phyloP scores from a whole-genome alignment of 768 basidiomycete genomes.

The Suillus fuscotomentosus region DNA sequence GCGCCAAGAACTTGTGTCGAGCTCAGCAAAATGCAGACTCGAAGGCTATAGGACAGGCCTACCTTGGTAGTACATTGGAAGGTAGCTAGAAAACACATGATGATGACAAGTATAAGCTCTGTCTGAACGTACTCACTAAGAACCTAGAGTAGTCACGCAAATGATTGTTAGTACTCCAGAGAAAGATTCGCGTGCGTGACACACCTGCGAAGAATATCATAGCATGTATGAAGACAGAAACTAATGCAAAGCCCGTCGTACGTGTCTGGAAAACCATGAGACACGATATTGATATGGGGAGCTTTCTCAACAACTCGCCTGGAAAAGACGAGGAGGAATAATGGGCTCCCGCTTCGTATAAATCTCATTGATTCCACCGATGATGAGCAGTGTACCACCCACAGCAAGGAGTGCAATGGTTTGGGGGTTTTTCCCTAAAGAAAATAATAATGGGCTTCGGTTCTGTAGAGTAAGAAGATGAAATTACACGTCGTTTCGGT shows the following conservation, averaged over 20 bases:
- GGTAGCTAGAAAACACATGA: conserved; percentile 25
- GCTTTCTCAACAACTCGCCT: conserved; percentile 16
- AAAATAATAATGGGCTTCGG: conserved; percentile 1
- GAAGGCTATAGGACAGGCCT: not conserved
- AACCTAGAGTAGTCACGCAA: conserved; percentile 13
- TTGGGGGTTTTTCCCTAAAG: conserved; percentile 24
- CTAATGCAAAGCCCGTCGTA: conserved; percentile 33
- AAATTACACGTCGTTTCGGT: conserved; percentile 30
- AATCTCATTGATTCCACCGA: conserved; percentile 33
- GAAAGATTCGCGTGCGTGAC: not conserved
- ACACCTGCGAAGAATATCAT: conserved; percentile 32
- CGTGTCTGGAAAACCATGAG: conserved; percentile 27
- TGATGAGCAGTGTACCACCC: conserved; percentile 30
- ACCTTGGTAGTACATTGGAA: conserved; percentile 42
- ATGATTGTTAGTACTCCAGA: not conserved
- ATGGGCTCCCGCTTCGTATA: conserved; percentile 35
- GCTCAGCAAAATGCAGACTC: not conserved
- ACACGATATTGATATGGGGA: not conserved
- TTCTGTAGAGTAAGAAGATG: not conserved
- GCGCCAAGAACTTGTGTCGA: conserved; percentile 31
- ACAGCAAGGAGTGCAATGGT: conserved; percentile 39
- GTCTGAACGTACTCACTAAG: conserved; percentile 21
- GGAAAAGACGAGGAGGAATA: conserved; percentile 39
- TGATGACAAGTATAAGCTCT: not conserved
- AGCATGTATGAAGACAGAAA: conserved; percentile 34